Base-by-base conservation (phyloP, 2,329 filamentous ascomycete genomes). In the Laburnicola sp. region DNA sequence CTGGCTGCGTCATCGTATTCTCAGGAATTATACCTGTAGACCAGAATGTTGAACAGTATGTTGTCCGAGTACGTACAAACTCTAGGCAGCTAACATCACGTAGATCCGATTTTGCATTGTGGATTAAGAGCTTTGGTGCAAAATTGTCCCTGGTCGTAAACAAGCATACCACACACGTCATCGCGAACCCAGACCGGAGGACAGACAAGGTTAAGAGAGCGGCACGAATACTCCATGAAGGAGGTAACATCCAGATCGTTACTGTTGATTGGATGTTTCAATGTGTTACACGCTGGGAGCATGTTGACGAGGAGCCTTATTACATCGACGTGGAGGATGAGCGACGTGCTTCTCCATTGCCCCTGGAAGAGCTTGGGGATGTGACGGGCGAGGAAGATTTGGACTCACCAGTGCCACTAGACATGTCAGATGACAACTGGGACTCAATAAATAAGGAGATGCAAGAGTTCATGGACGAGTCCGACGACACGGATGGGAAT, bases 151-250 rank as follows among this genome's bases (percentile, higher is more conserved):
- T 79, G 28, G 82, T 82, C 48, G 81, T 89, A 51, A 76, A 66
- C 36, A 74, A 72, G 51, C 68, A 68, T 36, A 79, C 76, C 1
- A 91, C 88, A 0, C 89, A 92, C 70, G 80, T 92, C 4, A 87
- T 92, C 2, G 86, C 88, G 6, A 86, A 84, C 45, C 84, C 83
- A 16, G 80, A 83, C 11, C 80, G 87, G 23, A 86, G 92, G 22
- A 97, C 94, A 0, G 87, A 90, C 46, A 99, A 99, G 74, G 91
- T 97, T 37, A 87, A 89, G 41, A 87, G 92, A 71, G 94, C 94
- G 0, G 86, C 89, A 10, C 85, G 86, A 57, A 88, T 91, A 48
- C 80, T 87, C 0, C 43, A 45, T 16, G 43, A 45, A 6, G 43
- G 43, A 30, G 43, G 43, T 4, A 84, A 85, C 45, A 89, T 97